Base-by-base conservation (phyloP, 768 basidiomycete species). In the Podaxis sp. region DNA sequence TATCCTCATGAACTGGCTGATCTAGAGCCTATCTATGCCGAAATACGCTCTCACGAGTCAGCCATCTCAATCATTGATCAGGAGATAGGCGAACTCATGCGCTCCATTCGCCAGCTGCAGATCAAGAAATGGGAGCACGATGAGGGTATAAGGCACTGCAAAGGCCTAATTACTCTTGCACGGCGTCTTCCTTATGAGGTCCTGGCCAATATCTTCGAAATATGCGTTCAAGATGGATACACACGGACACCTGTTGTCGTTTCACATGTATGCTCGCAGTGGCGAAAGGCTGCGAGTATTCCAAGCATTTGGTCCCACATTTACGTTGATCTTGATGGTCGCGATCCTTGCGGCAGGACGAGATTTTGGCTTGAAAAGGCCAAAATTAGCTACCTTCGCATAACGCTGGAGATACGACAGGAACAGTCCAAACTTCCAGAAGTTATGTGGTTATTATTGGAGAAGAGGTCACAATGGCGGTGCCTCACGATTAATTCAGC, bases 281-380 rank as follows among this genome's bases (percentile, higher is more conserved):
- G 87, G 87, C 78, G 85, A 60, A 78, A 75, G 65, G 86, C 84
- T 0, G 76, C 83, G 15, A 71, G 70, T 44, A 74, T 76, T 40
- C 84, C 86, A n/a, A 73, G 77, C 22, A 77, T 86, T 24, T 88
- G 87, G 87, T 84, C 85, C 3, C 75, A 80, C 68, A 67, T 87
- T 59, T 82, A 84, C 63, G 74, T 87, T 56, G 77, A 85, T 63
- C 74, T 77, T 59, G 79, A 84, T 64, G 73, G 74, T 44, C 70
- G 76, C 19, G 70, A 82, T 62, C 76, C 80, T 39, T 71, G 72
- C 59, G 71, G 73, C 2, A 78, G 80, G 63, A 81, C 81, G 22
- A 75, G 68, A 17, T 74, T 82, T 58, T 87, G 85, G 84, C 78
- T 88, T 15, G 71, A 74, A 55, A 83, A 75, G 65, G 82, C 82